Percentiles rank a stretch among this genome's conserved stretches.
Evolutionary conservation across 1,139 yeast genomes (phyloP).

Genomic region (Yamadazyma atmosphaerica): DNA sequence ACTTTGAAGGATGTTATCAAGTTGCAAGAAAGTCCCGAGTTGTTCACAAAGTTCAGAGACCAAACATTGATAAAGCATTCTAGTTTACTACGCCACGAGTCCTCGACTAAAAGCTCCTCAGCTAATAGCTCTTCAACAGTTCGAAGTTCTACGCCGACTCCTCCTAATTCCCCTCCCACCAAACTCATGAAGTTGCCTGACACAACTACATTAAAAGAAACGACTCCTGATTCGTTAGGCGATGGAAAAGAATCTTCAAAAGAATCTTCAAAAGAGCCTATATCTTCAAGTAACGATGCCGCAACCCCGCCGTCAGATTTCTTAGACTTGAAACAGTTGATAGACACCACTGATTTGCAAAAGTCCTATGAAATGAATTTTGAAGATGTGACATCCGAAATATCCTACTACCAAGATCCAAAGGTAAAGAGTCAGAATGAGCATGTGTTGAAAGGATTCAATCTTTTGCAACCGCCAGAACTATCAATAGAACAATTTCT

Average conservation of each 20-base stretch:
- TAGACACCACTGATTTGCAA: constrained; percentile 13
- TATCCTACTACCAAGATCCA: constrained; percentile 17
- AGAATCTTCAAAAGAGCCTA: too few species aligned
- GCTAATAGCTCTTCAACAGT: not conserved
- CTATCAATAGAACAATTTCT: constrained; percentile 39
- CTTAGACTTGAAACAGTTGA: constrained; percentile 9
- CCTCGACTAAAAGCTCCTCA: constrained; percentile 8
- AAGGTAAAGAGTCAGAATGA: constrained; percentile 22
- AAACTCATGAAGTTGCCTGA: constrained; percentile 10
- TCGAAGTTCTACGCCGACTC: not conserved
- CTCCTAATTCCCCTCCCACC: constrained; percentile 11
- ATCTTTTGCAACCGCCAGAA: constrained; percentile 36
- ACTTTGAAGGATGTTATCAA: constrained; percentile 35
- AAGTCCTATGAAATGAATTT: constrained; percentile 13
- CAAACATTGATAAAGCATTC: constrained; percentile 26
- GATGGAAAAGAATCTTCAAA: not conserved
- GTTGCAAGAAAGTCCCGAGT: constrained; percentile 27
- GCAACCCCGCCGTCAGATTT: too few species aligned
- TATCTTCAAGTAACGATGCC: too few species aligned
- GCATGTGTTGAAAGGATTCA: constrained; percentile 35
- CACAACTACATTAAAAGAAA: constrained; percentile 5
- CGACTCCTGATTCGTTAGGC: constrained; percentile 13
- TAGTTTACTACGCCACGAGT: constrained; percentile 16
- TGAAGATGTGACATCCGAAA: constrained; percentile 21
- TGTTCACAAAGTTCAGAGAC: constrained; percentile 26